Conservation (phyloP, 2,329 filamentous ascomycete genomes). For the Monascus ruber region DNA sequence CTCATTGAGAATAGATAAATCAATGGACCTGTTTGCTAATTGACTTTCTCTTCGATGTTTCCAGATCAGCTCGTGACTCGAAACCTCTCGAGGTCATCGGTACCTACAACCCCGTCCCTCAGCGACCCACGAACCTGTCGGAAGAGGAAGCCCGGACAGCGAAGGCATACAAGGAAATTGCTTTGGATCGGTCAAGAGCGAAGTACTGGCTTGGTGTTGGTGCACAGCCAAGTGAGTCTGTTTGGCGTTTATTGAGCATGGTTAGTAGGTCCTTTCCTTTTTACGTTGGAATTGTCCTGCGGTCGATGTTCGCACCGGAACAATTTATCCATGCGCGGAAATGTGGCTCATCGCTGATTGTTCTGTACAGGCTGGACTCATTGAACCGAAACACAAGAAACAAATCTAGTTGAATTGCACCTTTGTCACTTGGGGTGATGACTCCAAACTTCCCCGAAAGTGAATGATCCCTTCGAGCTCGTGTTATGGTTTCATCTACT, state of each 20-base stretch:
- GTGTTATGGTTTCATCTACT: not conserved
- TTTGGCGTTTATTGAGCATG: constrained; percentile 77
- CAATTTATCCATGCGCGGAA: not conserved
- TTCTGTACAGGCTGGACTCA: constrained; percentile 20
- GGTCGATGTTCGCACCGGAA: too few relatives aligned
- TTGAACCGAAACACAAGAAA: constrained; percentile 16
- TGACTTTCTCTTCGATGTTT: not conserved
- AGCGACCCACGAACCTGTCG: constrained; percentile 38
- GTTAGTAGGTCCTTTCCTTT: constrained; percentile 34
- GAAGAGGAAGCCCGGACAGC: constrained; percentile 40
- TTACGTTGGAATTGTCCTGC: too few relatives aligned
- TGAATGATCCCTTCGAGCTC: not conserved
- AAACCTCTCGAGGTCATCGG: constrained; percentile 88
- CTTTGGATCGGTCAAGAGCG: constrained; percentile 67
- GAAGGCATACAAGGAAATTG: constrained; percentile 78
- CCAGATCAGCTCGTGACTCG: constrained; percentile 71
- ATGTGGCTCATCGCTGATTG: not conserved
- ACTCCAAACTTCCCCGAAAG: too few relatives aligned
- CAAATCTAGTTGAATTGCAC: constrained; percentile 2
- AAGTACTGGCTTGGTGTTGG: constrained; percentile 97
- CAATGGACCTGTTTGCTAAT: not conserved
- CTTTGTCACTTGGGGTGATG: not conserved
- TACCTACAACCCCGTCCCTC: constrained; percentile 50
- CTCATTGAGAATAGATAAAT: not conserved
- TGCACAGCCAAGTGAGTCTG: constrained; percentile 82